Evolutionary conservation across 164 flowering plant genomes (phyloP).

Genomic region (Hamamelis virginiana): DNA sequence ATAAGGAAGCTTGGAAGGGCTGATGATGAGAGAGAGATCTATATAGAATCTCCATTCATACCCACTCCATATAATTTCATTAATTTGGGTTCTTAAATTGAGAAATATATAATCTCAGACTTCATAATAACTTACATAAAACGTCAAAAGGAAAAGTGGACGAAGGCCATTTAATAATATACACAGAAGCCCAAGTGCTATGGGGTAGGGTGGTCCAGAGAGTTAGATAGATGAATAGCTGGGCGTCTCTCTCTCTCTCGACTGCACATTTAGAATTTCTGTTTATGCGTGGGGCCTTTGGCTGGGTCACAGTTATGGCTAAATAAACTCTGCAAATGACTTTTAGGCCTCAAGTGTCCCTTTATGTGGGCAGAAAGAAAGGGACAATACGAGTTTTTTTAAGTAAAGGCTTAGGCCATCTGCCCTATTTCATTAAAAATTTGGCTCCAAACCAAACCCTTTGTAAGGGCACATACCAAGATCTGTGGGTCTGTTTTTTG

Average conservation of each 20-base stretch:
- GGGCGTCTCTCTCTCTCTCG: background rate
- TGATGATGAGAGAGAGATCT: no score
- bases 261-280: background rate
- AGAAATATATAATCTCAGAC: no score
- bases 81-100: no score
- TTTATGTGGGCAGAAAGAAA: slow-evolving; percentile 9
- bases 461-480: background rate
- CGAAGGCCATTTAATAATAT: no score
- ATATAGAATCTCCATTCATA: no score
- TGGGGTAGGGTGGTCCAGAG: background rate
- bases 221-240: background rate
- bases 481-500: background rate
- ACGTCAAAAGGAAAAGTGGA: no score
- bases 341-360: slow-evolving; percentile 16
- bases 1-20: no score
- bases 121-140: no score
- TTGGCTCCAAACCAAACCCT: slow-evolving; percentile 9
- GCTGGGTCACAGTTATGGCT: background rate
- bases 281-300: background rate
- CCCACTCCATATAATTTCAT: no score
- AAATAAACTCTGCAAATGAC: slow-evolving; percentile 3
- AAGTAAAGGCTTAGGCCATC: background rate
- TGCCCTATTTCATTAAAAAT: background rate
- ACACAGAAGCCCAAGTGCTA: no score
- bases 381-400: slow-evolving; percentile 9